Evolutionary conservation across 2,329 filamentous ascomycete genomes (phyloP).

Genomic region (Microdochium bolleyi): DNA sequence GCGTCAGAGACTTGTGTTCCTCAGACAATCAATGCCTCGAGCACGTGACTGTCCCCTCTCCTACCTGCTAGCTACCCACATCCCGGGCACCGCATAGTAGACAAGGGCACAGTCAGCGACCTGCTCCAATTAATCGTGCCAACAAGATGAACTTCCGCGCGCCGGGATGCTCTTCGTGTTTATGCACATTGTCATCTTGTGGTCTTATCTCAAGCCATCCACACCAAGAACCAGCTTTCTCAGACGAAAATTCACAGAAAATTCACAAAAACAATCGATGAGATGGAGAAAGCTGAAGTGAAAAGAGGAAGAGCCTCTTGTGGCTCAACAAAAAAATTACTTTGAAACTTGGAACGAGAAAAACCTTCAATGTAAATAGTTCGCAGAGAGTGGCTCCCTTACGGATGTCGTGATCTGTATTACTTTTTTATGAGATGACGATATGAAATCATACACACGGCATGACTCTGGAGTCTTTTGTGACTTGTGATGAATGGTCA

Average conservation of each 20-base stretch:
- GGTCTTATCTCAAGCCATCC: background rate
- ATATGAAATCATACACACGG: background rate
- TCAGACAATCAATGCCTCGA: background rate
- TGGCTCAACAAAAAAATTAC: background rate
- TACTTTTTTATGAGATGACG: background rate
- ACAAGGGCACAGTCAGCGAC: background rate
- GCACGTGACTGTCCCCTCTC: background rate
- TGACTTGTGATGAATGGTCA: background rate
- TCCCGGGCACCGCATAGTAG: background rate
- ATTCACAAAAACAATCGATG: background rate
- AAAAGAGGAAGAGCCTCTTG: background rate
- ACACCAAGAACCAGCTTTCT: background rate
- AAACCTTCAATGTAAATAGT: background rate
- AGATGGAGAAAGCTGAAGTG: background rate
- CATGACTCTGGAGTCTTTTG: background rate
- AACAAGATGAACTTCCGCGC: no score
- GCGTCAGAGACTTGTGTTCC: background rate
- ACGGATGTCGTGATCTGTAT: background rate
- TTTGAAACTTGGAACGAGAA: background rate
- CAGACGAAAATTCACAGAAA: background rate
- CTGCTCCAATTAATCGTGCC: background rate
- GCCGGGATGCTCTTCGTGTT: no score
- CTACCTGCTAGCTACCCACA: background rate
- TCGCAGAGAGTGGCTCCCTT: background rate
- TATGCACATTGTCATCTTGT: no score